A percentile compares a stretch with the other conserved stretches of the same genome.
phyloP scores from a whole-genome alignment of 2,329 filamentous ascomycete species.

The Fusarium falciforme region DNA sequence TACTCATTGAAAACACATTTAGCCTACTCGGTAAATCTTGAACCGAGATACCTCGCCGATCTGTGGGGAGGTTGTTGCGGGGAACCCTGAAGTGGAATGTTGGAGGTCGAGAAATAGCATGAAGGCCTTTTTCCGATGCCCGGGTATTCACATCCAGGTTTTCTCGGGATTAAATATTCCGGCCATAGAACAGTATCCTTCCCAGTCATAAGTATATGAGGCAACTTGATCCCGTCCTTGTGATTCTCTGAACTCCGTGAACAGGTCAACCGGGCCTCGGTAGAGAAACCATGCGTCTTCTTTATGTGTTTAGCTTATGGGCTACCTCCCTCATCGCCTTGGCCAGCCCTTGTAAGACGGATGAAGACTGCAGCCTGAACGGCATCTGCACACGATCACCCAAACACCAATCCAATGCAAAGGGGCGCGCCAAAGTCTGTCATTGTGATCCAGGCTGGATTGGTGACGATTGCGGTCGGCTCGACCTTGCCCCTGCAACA shows the following conservation, averaged over 20 bases:
- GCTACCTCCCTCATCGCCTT: rapidly evolving
- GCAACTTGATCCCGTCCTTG: not conserved
- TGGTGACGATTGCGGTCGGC: conserved; percentile 55
- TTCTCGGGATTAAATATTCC: not conserved
- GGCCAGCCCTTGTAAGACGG: conserved; percentile 20
- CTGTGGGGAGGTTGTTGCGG: not conserved
- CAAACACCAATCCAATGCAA: not conserved
- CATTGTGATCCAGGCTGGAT: conserved; percentile 57
- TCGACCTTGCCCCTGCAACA: conserved; percentile 57
- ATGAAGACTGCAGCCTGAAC: conserved; percentile 48
- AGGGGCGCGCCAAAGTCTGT: conserved; percentile 18
- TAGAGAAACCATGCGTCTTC: not conserved
- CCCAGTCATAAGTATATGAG: not conserved
- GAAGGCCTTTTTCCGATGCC: not conserved
- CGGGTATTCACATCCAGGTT: not conserved
- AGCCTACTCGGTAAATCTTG: conserved; percentile 2
- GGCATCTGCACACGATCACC: conserved; percentile 37
- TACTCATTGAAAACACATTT: no score
- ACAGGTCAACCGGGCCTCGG: not conserved
- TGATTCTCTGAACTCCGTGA: not conserved
- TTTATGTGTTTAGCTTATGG: not conserved
- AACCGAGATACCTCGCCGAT: not conserved
- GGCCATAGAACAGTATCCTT: not conserved
- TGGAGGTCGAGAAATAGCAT: not conserved
- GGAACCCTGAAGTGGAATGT: conserved; percentile 6